These are phyloP conservation scores for Quambalaria eucalypti DNA, from an alignment of 1,284 basidiomycete genomes.

Conservation along the genomic window DNA sequence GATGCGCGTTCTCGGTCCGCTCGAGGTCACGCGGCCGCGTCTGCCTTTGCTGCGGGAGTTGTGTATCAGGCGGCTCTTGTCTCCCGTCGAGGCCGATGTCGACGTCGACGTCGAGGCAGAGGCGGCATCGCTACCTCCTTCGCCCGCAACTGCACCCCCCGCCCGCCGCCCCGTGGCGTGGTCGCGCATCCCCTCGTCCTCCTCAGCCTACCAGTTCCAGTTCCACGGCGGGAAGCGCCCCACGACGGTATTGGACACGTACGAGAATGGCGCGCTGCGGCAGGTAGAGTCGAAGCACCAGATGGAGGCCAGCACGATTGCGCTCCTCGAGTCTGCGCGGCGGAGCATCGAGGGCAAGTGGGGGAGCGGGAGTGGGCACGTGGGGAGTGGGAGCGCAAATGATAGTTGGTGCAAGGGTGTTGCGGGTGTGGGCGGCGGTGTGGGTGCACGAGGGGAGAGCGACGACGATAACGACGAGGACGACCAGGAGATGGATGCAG, in stretches of 20 bases:
- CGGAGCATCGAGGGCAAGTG: constrained; percentile 31
- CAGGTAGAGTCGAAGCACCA: constrained; percentile 13
- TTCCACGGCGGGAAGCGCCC: constrained; percentile 18
- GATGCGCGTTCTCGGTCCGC: constrained; percentile 16
- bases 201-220: constrained; percentile 14
- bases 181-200: constrained; percentile 4
- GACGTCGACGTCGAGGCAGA: constrained; percentile 7
- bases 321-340: constrained; percentile 31
- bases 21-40: constrained; percentile 1
- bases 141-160: not conserved
- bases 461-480: not conserved
- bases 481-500: not conserved
- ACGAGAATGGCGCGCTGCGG: constrained; percentile 35
- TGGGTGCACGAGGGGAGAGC: not conserved
- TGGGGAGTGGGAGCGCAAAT: not conserved
- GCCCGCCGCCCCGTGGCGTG: not conserved
- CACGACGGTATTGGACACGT: constrained; percentile 27
- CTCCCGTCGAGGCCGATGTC: constrained; percentile 16
- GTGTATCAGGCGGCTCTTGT: constrained; percentile 34
- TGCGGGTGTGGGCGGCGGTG: not conserved
- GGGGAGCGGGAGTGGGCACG: constrained; percentile 13
- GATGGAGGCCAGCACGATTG: constrained; percentile 19
- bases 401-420: constrained; percentile 1
- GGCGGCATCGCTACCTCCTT: no score
- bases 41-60: constrained; percentile 26